A percentile compares a stretch with the other conserved stretches of the same genome.
These are phyloP conservation scores for Leishmania gerbilli DNA, from an alignment of 208 protist genomes.

Conservation along the genomic window DNA sequence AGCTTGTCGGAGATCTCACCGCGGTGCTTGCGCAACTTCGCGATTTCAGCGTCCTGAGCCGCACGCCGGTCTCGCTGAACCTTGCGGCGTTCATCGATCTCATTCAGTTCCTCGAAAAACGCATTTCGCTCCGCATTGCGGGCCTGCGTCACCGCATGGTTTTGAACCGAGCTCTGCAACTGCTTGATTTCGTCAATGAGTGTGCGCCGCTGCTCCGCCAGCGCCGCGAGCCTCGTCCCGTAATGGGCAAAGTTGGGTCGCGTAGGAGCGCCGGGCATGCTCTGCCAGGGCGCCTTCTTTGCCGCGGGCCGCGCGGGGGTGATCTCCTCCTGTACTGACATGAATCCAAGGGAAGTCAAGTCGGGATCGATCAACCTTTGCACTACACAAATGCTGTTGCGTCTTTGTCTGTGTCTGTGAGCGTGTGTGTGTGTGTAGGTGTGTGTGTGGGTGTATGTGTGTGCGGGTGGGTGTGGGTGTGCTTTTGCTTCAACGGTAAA, in stretches of 20 bases:
- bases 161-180: conserved; percentile 56
- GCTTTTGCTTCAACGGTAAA: neutral
- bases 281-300: conserved; percentile 53
- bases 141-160: conserved; percentile 34
- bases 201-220: conserved; percentile 45
- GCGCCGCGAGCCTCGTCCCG: conserved; percentile 38
- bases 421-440: neutral
- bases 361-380: neutral
- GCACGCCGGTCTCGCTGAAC: conserved; percentile 49
- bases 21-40: conserved; percentile 53
- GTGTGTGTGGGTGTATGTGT: neutral
- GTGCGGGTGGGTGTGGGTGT: too few species aligned
- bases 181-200: conserved; percentile 61
- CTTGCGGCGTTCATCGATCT: conserved; percentile 60
- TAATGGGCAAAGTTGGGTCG: conserved; percentile 52
- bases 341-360: neutral
- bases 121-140: conserved; percentile 44
- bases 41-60: conserved; percentile 66
- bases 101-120: conserved; percentile 43
- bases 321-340: conserved; percentile 18
- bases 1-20: conserved; percentile 54
- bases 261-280: conserved; percentile 50
- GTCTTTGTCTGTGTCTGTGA: neutral
- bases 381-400: too few species aligned
- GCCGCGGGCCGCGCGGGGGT: neutral